Evolutionary conservation across 2,329 filamentous ascomycete genomes (phyloP).

Genomic region (Incumbomyces delicatus): DNA sequence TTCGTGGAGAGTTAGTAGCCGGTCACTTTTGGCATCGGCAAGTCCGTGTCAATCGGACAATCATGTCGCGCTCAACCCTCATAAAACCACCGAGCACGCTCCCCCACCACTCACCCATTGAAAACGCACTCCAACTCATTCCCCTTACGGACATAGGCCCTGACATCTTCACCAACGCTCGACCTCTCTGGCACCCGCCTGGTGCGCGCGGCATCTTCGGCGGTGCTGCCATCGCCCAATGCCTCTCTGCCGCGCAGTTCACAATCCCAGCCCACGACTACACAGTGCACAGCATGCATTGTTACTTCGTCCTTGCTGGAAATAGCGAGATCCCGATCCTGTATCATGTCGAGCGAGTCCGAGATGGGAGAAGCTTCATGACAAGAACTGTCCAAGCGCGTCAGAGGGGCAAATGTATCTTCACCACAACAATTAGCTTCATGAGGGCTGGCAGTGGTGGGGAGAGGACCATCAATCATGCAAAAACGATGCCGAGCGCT

Average conservation of each 20-base stretch:
- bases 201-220: conserved; percentile 91
- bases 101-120: conserved; percentile 65
- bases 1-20: too few relatives aligned
- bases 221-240: conserved; percentile 87
- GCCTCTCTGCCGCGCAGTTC: conserved; percentile 73
- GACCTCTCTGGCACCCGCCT: conserved; percentile 81
- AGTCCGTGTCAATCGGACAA: not conserved
- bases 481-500: conserved; percentile 46
- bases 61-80: conserved; percentile 41
- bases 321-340: conserved; percentile 75
- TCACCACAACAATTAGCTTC: conserved; percentile 91
- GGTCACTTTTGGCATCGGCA: too few relatives aligned
- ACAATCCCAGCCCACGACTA: conserved; percentile 67
- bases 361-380: conserved; percentile 79
- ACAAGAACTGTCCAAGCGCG: conserved; percentile 93
- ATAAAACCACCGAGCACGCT: conserved; percentile 67
- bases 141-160: conserved; percentile 61
- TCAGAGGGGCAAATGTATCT: conserved; percentile 80
- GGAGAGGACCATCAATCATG: conserved; percentile 52
- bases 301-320: conserved; percentile 93
- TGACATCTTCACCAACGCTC: conserved; percentile 77
- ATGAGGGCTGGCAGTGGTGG: conserved; percentile 54
- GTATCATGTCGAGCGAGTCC: conserved; percentile 89
- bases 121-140: conserved; percentile 79
- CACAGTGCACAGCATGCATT: conserved; percentile 91